Base-by-base conservation (phyloP, 176 grass and related monocot species). In the Thalia dealbata region DNA sequence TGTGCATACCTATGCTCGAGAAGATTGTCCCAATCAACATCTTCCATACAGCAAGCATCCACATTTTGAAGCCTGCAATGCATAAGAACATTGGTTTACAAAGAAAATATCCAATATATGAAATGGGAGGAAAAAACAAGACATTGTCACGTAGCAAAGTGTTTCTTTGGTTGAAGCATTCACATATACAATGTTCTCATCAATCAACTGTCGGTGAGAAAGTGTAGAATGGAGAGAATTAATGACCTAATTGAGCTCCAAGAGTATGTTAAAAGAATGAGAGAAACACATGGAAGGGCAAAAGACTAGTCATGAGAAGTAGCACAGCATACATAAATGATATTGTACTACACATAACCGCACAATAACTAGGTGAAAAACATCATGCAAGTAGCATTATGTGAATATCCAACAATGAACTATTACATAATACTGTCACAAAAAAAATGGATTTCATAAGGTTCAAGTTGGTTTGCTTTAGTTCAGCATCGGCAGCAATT, bases 1-100 rank as follows among this genome's bases (percentile, higher is more conserved):
- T 32, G 52, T 27, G 63, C 26, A 67, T 79, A 92, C 84, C 87
- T 88, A 67, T 92, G 75, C 58, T 91, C 78, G 56, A 96, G 78
- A 84, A 96, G 84, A 79, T 64, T 87, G 61, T 92, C 89, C 92
- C 89, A 92, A 38, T 92, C 82, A 76, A 96, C 76, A 74, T 96
- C 93, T 88, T 96, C 93, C 16, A 84, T 35, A 74, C 87, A 92
- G 74, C 61, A 82, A 71, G 84, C 84, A 81, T 91, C 88, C 24
- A 51, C 46, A 30, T 83, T 83, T 51, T 83, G 70, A 78, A 96
- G 79, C 75, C 92, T 96, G 80, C 29, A 7, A 61, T 76, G 26
- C 32, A 68, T 54, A 38, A 38, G 1, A 38, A 38, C 32, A 22
- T 72, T 29, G 48, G 24, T 18, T 48, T 10, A 48, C 45, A 48